phyloP scores from a whole-genome alignment of 345 rosid species.

The Melastoma malabathricum region DNA sequence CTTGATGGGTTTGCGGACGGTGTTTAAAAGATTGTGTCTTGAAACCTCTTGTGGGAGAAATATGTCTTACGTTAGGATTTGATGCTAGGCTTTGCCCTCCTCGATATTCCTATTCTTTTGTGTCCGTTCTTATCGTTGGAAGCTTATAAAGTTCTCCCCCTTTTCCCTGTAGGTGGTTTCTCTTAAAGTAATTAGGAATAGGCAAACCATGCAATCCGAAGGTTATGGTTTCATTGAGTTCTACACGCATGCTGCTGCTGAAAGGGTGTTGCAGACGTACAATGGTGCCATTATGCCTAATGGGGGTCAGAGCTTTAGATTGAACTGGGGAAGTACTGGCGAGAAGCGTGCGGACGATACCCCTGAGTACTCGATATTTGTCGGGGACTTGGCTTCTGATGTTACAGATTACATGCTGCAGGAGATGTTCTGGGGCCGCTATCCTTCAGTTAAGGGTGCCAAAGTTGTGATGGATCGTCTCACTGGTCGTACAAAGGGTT shows the following conservation, averaged over 20 bases:
- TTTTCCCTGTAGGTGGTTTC: constrained; percentile 29
- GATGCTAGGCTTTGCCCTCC: too few relatives aligned
- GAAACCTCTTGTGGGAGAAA: too few relatives aligned
- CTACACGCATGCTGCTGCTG: constrained; percentile 56
- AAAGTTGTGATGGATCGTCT: constrained; percentile 88
- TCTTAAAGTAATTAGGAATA: constrained; percentile 72
- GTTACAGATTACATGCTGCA: constrained; percentile 77
- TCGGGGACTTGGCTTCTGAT: constrained; percentile 92
- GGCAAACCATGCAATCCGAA: constrained; percentile 57
- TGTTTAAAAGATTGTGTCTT: too few relatives aligned
- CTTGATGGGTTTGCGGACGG: too few relatives aligned
- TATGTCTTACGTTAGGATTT: too few relatives aligned
- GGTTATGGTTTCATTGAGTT: constrained; percentile 86
- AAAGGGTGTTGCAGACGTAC: constrained; percentile 55
- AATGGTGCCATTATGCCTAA: constrained; percentile 64
- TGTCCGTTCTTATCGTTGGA: background rate
- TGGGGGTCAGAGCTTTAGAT: constrained; percentile 57
- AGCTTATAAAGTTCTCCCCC: constrained; percentile 3
- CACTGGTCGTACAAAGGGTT: constrained; percentile 79
- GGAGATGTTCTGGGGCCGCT: constrained; percentile 64
- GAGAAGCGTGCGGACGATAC: constrained; percentile 63
- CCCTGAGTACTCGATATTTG: constrained; percentile 67
- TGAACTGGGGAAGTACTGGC: constrained; percentile 87
- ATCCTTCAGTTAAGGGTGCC: constrained; percentile 64
- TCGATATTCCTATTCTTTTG: background rate